phyloP scores from a whole-genome alignment of 176 grass and related monocot species.

The Tuctoria greenei region DNA sequence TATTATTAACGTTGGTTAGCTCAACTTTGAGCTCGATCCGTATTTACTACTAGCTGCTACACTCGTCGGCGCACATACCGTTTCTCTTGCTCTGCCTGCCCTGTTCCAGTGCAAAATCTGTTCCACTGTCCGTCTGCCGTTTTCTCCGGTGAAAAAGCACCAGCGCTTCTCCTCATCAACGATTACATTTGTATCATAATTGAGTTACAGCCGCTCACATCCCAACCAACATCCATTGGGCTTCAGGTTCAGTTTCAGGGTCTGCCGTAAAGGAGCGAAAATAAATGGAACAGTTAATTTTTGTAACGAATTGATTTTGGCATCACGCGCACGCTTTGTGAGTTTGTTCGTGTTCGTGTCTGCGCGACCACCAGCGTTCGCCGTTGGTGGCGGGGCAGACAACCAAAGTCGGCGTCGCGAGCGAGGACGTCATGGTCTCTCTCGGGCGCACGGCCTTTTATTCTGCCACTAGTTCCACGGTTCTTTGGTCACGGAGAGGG shows the following conservation, averaged over 20 bases:
- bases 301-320: not conserved
- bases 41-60: no score
- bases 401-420: not conserved
- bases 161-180: not conserved
- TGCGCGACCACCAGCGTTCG: not conserved
- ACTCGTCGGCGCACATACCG: not conserved
- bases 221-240: not conserved
- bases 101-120: no score
- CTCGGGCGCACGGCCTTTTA: not conserved
- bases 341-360: not conserved
- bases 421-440: not conserved
- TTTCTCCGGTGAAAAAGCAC: constrained; percentile 4
- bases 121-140: not conserved
- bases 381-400: no score
- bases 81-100: not conserved
- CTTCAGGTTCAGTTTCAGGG: constrained; percentile 19
- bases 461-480: not conserved
- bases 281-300: not conserved
- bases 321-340: not conserved
- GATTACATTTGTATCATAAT: no score
- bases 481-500: not conserved
- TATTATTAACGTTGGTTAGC: no score
- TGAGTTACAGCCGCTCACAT: no score
- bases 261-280: not conserved
- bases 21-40: no score